Conservation (phyloP, 768 basidiomycete species). For the Lactarius vividus region DNA sequence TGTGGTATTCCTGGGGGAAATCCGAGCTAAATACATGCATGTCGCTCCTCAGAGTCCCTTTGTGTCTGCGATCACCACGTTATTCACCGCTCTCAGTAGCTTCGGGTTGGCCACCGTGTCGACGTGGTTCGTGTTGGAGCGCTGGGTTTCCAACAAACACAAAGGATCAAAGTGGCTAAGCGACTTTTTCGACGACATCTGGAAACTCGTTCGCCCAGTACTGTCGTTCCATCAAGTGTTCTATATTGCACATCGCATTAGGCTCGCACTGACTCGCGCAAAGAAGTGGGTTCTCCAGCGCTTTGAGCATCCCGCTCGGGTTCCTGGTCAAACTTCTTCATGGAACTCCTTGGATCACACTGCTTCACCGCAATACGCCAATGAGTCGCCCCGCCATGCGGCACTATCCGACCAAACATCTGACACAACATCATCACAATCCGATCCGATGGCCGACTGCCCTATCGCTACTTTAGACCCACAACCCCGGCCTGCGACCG, state of each 20-base stretch:
- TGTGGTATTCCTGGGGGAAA: background rate
- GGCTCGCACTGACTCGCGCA: background rate
- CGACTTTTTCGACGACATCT: slow-evolving; percentile 51
- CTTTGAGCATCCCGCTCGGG: background rate
- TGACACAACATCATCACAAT: background rate
- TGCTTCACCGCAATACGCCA: background rate
- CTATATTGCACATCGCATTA: background rate
- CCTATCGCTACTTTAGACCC: background rate
- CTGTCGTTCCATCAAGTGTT: background rate
- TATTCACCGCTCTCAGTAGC: slow-evolving; percentile 70
- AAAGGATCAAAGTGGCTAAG: slow-evolving; percentile 68
- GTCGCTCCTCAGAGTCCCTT: slow-evolving; percentile 43
- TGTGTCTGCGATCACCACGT: slow-evolving; percentile 70
- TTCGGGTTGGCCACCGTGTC: slow-evolving; percentile 71
- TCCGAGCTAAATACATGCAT: background rate
- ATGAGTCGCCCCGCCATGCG: background rate
- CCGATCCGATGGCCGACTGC: background rate
- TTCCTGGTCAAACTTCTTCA: background rate
- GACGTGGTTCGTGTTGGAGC: slow-evolving; percentile 69
- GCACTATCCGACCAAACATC: background rate
- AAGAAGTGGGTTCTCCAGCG: background rate
- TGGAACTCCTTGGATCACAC: background rate
- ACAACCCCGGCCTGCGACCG: background rate
- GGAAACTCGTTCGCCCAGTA: slow-evolving; percentile 28
- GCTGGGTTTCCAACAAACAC: slow-evolving; percentile 59